Conservation (phyloP, 1,284 basidiomycete species). For the Amylostereum areolatum region DNA sequence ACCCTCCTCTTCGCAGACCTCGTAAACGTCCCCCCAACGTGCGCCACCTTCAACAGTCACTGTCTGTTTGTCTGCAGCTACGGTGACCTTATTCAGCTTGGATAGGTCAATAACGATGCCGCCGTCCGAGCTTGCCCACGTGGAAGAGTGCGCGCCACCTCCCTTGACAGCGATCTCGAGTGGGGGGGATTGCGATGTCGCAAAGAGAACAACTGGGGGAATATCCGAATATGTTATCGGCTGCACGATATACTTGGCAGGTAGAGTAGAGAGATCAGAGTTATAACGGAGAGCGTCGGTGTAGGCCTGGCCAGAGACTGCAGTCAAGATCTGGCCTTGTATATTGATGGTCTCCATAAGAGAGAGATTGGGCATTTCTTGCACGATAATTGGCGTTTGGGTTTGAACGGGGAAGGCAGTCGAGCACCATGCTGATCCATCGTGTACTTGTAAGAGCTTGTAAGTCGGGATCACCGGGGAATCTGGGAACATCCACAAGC, state of each 20-base stretch:
- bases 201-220: constrained; percentile 14
- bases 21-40: constrained; percentile 29
- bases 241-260: constrained; percentile 16
- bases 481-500: too few relatives aligned
- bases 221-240: constrained; percentile 16
- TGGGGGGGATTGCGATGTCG: constrained; percentile 12
- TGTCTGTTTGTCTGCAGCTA: constrained; percentile 22
- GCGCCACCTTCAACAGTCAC: constrained; percentile 30
- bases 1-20: constrained; percentile 19
- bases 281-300: constrained; percentile 12
- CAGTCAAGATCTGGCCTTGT: not conserved
- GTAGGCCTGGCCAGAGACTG: not conserved
- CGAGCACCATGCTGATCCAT: too few relatives aligned
- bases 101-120: constrained; percentile 34
- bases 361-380: too few relatives aligned
- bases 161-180: constrained; percentile 20
- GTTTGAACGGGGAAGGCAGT: too few relatives aligned
- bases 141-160: constrained; percentile 20
- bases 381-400: too few relatives aligned
- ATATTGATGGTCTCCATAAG: not conserved
- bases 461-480: too few relatives aligned
- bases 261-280: constrained; percentile 18
- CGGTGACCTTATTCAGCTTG: constrained; percentile 23
- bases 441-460: too few relatives aligned
- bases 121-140: constrained; percentile 23